Conservation (phyloP, 148 eudicot species). For the Persicaria maculosa region DNA sequence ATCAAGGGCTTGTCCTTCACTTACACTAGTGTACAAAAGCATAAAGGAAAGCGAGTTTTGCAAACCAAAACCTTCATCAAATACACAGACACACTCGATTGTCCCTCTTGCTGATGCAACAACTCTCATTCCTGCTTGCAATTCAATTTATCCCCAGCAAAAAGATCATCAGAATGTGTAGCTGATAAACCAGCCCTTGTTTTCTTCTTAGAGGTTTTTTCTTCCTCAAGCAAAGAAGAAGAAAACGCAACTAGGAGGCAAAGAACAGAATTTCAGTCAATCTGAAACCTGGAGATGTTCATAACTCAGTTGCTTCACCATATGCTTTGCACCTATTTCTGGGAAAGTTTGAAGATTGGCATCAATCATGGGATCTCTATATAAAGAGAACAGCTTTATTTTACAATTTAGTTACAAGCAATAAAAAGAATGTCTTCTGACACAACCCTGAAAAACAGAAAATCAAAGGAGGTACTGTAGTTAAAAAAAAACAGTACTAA, state of each 20-base stretch:
- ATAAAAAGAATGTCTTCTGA: not conserved
- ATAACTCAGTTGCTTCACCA: not conserved
- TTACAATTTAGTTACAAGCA: not conserved
- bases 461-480: not conserved
- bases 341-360: not conserved
- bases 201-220: not conserved
- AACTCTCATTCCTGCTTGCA: constrained; percentile 8
- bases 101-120: not conserved
- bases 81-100: constrained; percentile 4
- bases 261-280: constrained; percentile 10
- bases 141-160: not conserved
- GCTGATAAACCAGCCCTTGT: not conserved
- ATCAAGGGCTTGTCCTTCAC: not conserved
- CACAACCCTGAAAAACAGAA: not conserved
- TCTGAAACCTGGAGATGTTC: not conserved
- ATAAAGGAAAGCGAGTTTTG: constrained; percentile 60
- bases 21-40: constrained; percentile 38
- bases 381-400: not conserved
- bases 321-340: constrained; percentile 6
- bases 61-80: constrained; percentile 66
- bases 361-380: not conserved
- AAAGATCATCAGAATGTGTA: not conserved
- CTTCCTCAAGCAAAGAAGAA: constrained; percentile 9
- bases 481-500: not conserved
- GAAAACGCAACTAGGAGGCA: not conserved